Percentiles rank a stretch among this genome's conserved stretches.
Evolutionary conservation across 2,329 filamentous ascomycete genomes (phyloP).

Genomic region (Claviceps maximensis): DNA sequence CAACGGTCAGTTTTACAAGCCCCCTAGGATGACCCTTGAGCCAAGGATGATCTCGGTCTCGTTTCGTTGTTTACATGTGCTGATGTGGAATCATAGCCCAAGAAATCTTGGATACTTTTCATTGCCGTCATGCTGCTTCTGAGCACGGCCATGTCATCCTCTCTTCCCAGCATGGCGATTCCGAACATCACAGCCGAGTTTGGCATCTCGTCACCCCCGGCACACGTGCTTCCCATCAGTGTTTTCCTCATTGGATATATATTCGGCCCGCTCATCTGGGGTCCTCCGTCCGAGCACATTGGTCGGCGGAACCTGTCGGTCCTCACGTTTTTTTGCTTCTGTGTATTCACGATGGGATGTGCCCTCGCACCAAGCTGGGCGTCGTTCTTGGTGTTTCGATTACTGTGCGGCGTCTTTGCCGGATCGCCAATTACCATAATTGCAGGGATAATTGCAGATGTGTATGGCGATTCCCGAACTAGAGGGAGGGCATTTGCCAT

Average conservation of each 20-base stretch:
- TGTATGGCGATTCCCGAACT: slow-evolving; percentile 36
- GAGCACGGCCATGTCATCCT: slow-evolving; percentile 54
- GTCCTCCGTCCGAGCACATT: slow-evolving; percentile 50
- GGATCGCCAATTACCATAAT: slow-evolving; percentile 46
- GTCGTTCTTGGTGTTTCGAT: slow-evolving; percentile 39
- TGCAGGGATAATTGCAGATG: slow-evolving; percentile 49
- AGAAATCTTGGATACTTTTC: slow-evolving; percentile 41
- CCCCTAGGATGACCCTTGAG: neutral
- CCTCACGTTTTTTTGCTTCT: slow-evolving; percentile 30
- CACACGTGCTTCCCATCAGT: slow-evolving; percentile 44
- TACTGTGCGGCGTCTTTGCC: slow-evolving; percentile 36
- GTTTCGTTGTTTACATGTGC: neutral
- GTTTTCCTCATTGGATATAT: slow-evolving; percentile 53
- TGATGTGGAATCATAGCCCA: slow-evolving; percentile 22
- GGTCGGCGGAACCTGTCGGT: slow-evolving; percentile 35
- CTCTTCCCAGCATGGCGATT: slow-evolving; percentile 50
- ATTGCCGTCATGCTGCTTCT: slow-evolving; percentile 46
- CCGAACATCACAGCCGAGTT: slow-evolving; percentile 45
- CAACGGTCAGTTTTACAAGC: slow-evolving; percentile 16
- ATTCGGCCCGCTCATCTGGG: slow-evolving; percentile 47
- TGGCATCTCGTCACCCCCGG: slow-evolving; percentile 32
- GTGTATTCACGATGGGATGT: slow-evolving; percentile 37
- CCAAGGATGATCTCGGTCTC: neutral
- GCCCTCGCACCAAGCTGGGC: slow-evolving; percentile 36
- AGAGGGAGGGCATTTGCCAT: slow-evolving; percentile 48